Evolutionary conservation across 345 rosid genomes (phyloP), one percentile per base, ranked within the genome.

Genomic region (Eucalyptus rudis): DNA sequence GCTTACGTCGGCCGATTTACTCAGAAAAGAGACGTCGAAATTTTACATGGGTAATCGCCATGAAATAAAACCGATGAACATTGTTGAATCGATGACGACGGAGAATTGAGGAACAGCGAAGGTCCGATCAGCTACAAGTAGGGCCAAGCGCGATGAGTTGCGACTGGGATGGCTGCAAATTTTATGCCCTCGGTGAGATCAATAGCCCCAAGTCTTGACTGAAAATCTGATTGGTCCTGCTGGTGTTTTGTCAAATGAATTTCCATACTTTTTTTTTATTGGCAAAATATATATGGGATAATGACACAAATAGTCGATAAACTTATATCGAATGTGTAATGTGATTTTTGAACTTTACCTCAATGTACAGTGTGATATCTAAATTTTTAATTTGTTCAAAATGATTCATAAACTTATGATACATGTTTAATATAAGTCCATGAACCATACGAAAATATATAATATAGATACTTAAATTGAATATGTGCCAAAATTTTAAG

Each of bases 291-390:
- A 29, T 56, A 4, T 4, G 13, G 0, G 2, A 10, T 10, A 25
- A 56, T 10, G 1, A 0, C 2, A 24, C 6, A 56, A 2, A 56
- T 56, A 9, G 0, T 24, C 3, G 1, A 24, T 56, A 56, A 56
- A 52, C 25, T 20, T 52, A 19, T 52, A 20, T 52, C 0, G 0
- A 20, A 20, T 52, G 0, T 52, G 1, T 52, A 52, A 52, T 20
- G 2, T 3, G 10, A 3, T 19, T 0, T 0, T 0, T 52, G 2
- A 56, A 10, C 12, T 56, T 56, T 56, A 0, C 5, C 6, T 10
- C 3, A 22, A 24, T 56, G 2, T 56, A 24, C 1, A 56, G 0
- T 2, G 13, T 22, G 5, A 56, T 24, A 52, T 2, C 4, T 52
- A 0, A 52, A 52, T 52, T 3, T 52, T 52, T 52, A 1, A 52